Percentiles rank a stretch among this genome's conserved stretches.
Evolutionary conservation across 2,329 filamentous ascomycete species (phyloP).

Genomic region (Colletotrichum lupini): DNA sequence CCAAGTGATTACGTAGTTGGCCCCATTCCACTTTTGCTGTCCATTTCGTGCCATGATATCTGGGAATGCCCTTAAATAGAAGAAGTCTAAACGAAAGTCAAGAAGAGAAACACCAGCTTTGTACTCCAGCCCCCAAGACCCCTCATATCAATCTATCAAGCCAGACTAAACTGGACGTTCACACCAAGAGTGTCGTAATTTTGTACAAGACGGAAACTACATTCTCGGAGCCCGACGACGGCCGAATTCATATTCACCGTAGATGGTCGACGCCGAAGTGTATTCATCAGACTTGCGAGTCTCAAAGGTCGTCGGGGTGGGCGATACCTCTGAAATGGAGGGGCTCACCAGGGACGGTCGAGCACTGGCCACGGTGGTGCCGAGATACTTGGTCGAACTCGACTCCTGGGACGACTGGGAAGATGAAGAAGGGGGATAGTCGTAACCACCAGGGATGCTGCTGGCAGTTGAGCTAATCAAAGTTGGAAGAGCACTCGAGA

Average conservation of each 20-base stretch:
- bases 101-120: slow-evolving; percentile 28
- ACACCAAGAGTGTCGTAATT: neutral
- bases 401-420: neutral
- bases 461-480: neutral
- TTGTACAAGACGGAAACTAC: neutral
- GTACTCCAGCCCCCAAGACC: neutral
- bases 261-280: neutral
- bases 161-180: too few relatives aligned
- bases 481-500: slow-evolving; percentile 8
- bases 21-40: neutral
- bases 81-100: slow-evolving; percentile 26
- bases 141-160: neutral
- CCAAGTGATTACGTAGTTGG: neutral
- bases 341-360: slow-evolving; percentile 19
- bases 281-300: slow-evolving; percentile 11
- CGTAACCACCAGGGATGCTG: slow-evolving; percentile 8
- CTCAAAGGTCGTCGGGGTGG: slow-evolving; percentile 3
- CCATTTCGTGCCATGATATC: neutral
- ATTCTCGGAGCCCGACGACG: neutral
- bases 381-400: neutral
- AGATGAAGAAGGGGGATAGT: neutral
- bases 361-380: slow-evolving; percentile 10
- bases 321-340: neutral
- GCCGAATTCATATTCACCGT: slow-evolving; percentile 13
- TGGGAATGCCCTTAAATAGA: neutral